Conservation (phyloP, 805 yeast genomes). For the Saturnispora bothae region DNA sequence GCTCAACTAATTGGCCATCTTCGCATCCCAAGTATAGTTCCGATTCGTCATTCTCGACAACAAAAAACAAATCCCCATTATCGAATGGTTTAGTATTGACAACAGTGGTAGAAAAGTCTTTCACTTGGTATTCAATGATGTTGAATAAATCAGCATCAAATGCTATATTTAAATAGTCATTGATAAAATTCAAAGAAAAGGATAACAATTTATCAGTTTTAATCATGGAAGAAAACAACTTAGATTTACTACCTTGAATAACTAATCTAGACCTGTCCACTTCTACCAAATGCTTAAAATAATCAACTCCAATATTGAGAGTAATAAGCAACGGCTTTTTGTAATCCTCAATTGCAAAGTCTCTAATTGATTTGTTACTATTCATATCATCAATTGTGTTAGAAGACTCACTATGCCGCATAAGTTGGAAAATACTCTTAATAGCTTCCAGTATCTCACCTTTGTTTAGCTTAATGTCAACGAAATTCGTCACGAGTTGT, state of each 20-base stretch:
- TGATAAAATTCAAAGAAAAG: slow-evolving; percentile 15
- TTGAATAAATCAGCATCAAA: slow-evolving; percentile 7
- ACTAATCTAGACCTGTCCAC: slow-evolving; percentile 16
- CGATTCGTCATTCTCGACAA: slow-evolving; percentile 12
- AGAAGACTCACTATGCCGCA: not conserved
- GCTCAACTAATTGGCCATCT: slow-evolving; percentile 14
- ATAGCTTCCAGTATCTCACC: slow-evolving; percentile 1
- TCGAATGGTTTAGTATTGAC: slow-evolving; percentile 16
- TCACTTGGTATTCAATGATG: slow-evolving; percentile 13
- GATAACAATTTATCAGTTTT: slow-evolving; percentile 14
- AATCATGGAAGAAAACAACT: slow-evolving; percentile 14
- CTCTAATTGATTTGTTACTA: slow-evolving; percentile 6
- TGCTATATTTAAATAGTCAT: slow-evolving; percentile 8
- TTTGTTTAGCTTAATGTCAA: slow-evolving; percentile 4
- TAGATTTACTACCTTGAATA: slow-evolving; percentile 15
- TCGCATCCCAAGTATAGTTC: slow-evolving; percentile 16
- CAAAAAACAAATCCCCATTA: slow-evolving; percentile 18
- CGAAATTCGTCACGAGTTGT: slow-evolving; percentile 13
- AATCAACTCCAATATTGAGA: slow-evolving; percentile 14
- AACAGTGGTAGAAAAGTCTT: slow-evolving; percentile 12
- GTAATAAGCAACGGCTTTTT: slow-evolving; percentile 14
- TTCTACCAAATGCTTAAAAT: slow-evolving; percentile 16
- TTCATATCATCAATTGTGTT: slow-evolving; percentile 6
- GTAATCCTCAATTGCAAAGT: slow-evolving; percentile 3
- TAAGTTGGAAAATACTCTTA: slow-evolving; percentile 4